Base-by-base conservation (phyloP, 2,329 filamentous ascomycete species). In the Arthrobotrys conoides region DNA sequence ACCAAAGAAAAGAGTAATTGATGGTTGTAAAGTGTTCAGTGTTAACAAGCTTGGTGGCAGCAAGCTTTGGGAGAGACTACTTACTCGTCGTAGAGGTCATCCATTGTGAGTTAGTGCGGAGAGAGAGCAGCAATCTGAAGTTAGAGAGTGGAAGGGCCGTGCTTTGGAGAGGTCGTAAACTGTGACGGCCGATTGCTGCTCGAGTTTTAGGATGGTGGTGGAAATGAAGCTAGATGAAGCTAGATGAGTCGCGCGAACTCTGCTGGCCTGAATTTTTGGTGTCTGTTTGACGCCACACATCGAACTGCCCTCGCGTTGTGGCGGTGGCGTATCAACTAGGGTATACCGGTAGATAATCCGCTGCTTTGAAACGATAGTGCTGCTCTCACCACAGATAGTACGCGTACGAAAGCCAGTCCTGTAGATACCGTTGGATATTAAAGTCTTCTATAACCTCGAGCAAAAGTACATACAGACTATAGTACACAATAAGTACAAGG, bases 61-160 rank as follows among this genome's bases (percentile, higher is more conserved):
- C 36, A 44, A 61, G 57, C 57, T 61, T n/a, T 14, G n/a, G 24
- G 33, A 8, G 14, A 57, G 22, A 49, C 12, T 18, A 81, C 86
- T 80, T 87, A 96, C 93, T 98, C 95, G 87, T 98, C 95, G 85
- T 98, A 97, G 82, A 97, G 90, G 86, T 97, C 94, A 87, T 97
- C 94, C 94, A 97, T 96, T 82, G 82, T 86, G 75, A 55, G 68
- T 79, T 59, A 22, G n/a, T 20, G n/a, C 3, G 16, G 18, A 20
- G 48, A 5, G 24, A 38, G 51, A 22, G 61, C 57, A 61, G 57
- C 57, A 44, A 38, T 68, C 64, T 36, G 5, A 36, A n/a, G n/a
- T 69, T 49, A 41, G 33, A 10, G 38, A 48, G 20, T 36, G 30
- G 24, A 38, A 27, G 16, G 18, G 61, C 51, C 36, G 51, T 61